Base-by-base conservation (phyloP, 2,329 filamentous ascomycete species). In the Sarocladium oryzae region DNA sequence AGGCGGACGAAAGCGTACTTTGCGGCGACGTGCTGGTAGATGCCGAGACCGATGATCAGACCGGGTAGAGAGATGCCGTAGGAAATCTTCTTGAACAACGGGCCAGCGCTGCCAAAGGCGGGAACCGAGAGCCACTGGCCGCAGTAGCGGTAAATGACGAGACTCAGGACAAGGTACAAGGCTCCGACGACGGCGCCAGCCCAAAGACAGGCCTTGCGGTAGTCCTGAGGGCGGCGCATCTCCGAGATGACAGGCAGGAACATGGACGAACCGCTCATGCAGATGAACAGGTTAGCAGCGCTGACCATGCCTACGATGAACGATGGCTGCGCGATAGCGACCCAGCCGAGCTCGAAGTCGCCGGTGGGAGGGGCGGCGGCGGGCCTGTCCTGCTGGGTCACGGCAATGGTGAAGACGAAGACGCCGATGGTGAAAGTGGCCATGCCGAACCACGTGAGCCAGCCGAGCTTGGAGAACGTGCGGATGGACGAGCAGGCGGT, bases 21-120 rank as follows among this genome's bases (percentile, higher is more conserved):
- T 51, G 74, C 74, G 2, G 81, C 82, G 2, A 88, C 79, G 53
- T 84, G 79, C 11, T 78, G 83, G 61, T 86, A 84, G 55, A 89
- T 84, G 6, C 87, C 83, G 50, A 85, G 85, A 0, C 84, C 82
- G 48, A 89, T 79, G n/a, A 43, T 43, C 40, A 43, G 23, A 0
- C 63, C 62, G 0, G 61, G 63, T 0, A 66, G 52, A 1, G 63
- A 62, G 24, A 66, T 58, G 5, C 64, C 63, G 43, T 65, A 66
- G 2, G 59, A 58, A 9, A 66, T 58, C 56, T 65, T 66, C 56
- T 66, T 64, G 53, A 65, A 60, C 0, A 61, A 55, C 0, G 54
- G 49, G 0, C 63, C 63, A 4, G 40, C 40, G n/a, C 40, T 43
- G 3, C 63, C 63, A n/a, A 66, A 53, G 0, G 64, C 61, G 1